A percentile compares a stretch with the other conserved stretches of the same genome.
Evolutionary conservation across 805 yeast genomes (phyloP).

Genomic region (Hemisphaericaspora nanyangensis): DNA sequence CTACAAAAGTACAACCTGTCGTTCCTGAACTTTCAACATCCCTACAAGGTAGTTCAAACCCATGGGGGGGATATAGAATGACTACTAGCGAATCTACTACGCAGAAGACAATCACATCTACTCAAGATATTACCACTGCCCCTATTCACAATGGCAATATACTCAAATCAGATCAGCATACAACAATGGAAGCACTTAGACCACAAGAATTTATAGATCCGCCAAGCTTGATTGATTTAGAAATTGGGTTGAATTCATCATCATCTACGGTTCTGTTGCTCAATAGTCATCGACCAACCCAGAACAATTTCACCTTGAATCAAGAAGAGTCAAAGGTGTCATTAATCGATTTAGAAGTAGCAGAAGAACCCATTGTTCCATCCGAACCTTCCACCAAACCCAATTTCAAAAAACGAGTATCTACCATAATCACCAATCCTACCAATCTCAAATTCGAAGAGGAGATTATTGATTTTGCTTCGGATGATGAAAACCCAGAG

Average conservation of each 20-base stretch:
- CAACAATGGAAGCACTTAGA: too few species aligned
- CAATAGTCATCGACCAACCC: conserved; percentile 6
- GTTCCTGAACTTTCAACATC: conserved; percentile 1
- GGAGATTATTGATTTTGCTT: conserved; percentile 44
- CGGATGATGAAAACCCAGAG: conserved; percentile 41
- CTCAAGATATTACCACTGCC: too few species aligned
- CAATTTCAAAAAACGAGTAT: conserved; percentile 29
- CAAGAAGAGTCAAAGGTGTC: conserved; percentile 4
- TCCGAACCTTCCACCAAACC: conserved; percentile 19
- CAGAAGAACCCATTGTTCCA: conserved; percentile 4
- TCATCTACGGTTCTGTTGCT: conserved; percentile 6
- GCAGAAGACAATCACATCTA: neutral
- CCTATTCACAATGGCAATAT: too few species aligned
- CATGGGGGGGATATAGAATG: conserved; percentile 31
- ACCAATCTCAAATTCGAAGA: conserved; percentile 29
- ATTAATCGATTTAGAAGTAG: conserved; percentile 7
- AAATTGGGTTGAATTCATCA: conserved; percentile 28
- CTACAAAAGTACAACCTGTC: neutral
- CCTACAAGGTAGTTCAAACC: conserved; percentile 20
- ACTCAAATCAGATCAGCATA: too few species aligned
- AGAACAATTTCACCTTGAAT: neutral
- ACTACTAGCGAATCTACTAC: neutral
- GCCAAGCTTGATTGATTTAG: conserved; percentile 33
- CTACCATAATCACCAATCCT: conserved; percentile 23
- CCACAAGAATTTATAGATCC: conserved; percentile 13